Evolutionary conservation across 805 yeast genomes (phyloP), one percentile per base, ranked within the genome.

Genomic region (Wickerhamiella lipophila): DNA sequence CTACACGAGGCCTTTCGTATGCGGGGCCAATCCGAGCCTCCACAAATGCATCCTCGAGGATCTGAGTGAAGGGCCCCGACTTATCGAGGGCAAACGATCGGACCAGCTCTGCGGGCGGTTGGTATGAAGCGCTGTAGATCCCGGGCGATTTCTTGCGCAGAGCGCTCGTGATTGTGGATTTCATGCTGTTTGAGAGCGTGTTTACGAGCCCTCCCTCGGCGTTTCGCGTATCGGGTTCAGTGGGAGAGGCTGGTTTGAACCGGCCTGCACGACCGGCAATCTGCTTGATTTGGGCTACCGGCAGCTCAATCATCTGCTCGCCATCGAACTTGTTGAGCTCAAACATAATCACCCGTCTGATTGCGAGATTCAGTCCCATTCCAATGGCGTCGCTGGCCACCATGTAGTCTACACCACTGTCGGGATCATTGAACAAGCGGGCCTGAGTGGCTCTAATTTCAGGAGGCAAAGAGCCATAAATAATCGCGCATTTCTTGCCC

Each of bases 311-410:
- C 7, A 63, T 64, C 13, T 62, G 64, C 12, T 58, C 60, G 5
- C 96, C 96, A 60, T 86, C 76, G 56, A 74, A 88, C 63, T 92
- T 92, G 44, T 62, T 61, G 23, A 75, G 67, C 0, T 80, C 72
- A 15, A 82, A 76, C 60, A 92, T 88, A 1, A 92, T 73, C 4
- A 92, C 75, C 52, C 97, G 68, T 51, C 79, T 77, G 55, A 92
- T 88, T 22, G 83, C 80, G 58, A 92, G 69, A 60, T 92, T 92
- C 48, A 92, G 70, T 0, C 98, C 98, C 96, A 92, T 89, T 1
- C 98, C 98, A 53, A 92, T 79, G 0, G 98, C 98, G 67, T 92
- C 97, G 2, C 95, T 83, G 1, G 98, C 97, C 6, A 92, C 83
- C 34, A 92, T 68, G n/a, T 83, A 73, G 58, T 88, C 92, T 53